Percentiles rank a stretch among this genome's conserved stretches.
phyloP scores from a whole-genome alignment of 2,329 filamentous ascomycete genomes.

The Triangularia setosa region DNA sequence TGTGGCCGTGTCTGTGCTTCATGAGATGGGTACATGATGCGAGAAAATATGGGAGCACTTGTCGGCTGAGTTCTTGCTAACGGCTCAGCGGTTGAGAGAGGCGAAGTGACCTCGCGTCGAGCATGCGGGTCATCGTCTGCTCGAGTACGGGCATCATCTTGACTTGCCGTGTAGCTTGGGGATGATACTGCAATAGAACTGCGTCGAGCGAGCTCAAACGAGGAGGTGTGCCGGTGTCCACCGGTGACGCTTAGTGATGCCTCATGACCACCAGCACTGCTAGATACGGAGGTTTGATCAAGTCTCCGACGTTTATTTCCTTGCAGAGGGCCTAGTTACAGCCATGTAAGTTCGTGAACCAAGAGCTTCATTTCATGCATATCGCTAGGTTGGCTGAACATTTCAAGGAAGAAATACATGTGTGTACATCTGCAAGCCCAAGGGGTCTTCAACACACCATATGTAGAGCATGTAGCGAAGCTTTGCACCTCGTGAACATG shows the following conservation, averaged over 20 bases:
- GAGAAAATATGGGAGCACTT: slow-evolving; percentile 17
- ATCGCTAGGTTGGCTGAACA: too few species aligned
- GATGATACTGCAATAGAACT: slow-evolving; percentile 3
- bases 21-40: slow-evolving; percentile 23
- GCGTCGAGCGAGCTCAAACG: slow-evolving; percentile 5
- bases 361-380: neutral
- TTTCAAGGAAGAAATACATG: too few species aligned
- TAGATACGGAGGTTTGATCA: neutral
- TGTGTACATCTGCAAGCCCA: too few species aligned
- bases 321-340: neutral
- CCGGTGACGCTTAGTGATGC: neutral
- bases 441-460: too few species aligned
- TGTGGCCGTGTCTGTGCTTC: slow-evolving; percentile 19
- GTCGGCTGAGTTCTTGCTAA: slow-evolving; percentile 1
- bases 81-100: neutral
- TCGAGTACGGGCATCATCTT: neutral
- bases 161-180: slow-evolving; percentile 2
- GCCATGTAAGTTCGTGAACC: neutral
- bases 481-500: too few species aligned
- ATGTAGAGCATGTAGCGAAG: too few species aligned
- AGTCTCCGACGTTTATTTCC: slow-evolving; percentile 14
- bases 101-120: neutral
- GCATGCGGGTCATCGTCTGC: neutral
- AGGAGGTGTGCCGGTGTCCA: neutral
- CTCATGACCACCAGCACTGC: too few species aligned